Conservation (phyloP, 139 green algal genomes). For the Micromonas pusilla region DNA sequence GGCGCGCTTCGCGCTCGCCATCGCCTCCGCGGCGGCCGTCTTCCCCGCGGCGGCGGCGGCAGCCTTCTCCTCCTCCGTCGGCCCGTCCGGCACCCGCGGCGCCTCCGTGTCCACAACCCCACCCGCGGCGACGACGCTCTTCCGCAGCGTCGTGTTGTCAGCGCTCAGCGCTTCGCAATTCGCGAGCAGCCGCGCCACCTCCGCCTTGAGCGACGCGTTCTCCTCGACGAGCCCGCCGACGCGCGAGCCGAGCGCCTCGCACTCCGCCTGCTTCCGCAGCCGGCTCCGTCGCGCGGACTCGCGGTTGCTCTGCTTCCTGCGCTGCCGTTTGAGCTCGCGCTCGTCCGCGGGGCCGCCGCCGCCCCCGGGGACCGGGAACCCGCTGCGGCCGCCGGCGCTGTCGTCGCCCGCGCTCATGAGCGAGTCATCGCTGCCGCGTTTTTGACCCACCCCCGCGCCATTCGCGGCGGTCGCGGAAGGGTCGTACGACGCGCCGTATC, state of each 20-base stretch:
- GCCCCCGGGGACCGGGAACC: neutral
- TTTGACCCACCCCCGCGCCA: no score
- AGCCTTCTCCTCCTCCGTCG: neutral
- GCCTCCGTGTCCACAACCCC: neutral
- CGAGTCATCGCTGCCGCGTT: no score
- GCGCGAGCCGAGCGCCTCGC: constrained; percentile 35
- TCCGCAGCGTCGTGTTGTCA: neutral
- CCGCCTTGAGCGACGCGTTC: neutral
- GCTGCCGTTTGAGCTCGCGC: constrained; percentile 58
- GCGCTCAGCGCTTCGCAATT: neutral
- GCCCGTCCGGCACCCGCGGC: neutral
- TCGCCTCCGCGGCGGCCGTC: neutral
- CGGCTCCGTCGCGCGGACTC: constrained; percentile 63
- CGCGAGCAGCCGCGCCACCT: neutral
- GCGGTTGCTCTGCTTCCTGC: constrained; percentile 73
- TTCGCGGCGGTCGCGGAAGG: no score
- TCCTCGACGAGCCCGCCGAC: neutral
- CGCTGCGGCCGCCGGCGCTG: neutral
- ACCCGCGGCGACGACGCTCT: neutral
- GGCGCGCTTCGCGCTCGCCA: neutral
- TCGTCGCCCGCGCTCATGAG: neutral
- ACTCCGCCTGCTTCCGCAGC: constrained; percentile 66
- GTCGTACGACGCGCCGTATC: no score
- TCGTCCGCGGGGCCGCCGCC: constrained; percentile 40
- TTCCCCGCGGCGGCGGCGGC: neutral